Percentiles rank a stretch among this genome's conserved stretches.
phyloP scores from a whole-genome alignment of 2,329 filamentous ascomycete species.

The Pseudocercospora cruenta region DNA sequence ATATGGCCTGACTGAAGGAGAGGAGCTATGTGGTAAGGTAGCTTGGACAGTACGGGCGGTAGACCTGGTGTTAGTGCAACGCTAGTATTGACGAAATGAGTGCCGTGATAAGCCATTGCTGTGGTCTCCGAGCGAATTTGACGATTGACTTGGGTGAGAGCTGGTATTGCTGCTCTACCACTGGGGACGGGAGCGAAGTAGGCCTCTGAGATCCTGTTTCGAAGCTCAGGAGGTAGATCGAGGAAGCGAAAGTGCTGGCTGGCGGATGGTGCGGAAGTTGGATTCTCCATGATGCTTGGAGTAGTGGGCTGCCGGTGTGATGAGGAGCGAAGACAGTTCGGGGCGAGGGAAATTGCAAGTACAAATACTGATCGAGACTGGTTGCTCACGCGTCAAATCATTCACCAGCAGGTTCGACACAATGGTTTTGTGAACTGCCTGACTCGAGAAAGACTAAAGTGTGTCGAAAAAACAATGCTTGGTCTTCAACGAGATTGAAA shows the following conservation, averaged over 20 bases:
- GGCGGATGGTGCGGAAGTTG: not conserved
- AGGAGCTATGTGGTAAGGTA: not conserved
- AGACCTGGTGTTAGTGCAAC: not conserved
- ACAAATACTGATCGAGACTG: no score
- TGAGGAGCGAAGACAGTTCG: no score
- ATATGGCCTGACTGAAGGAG: not conserved
- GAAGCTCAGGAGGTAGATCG: not conserved
- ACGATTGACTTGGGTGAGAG: not conserved
- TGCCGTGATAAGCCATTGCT: not conserved
- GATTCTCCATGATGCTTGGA: no score
- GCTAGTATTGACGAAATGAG: not conserved
- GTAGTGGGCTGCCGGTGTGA: no score
- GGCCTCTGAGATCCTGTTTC: not conserved
- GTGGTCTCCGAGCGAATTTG: not conserved
- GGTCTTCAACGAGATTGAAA: no score
- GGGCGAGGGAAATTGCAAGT: no score
- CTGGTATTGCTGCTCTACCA: not conserved
- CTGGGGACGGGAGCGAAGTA: not conserved
- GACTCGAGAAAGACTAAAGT: no score
- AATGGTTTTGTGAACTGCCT: no score
- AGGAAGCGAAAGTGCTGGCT: not conserved
- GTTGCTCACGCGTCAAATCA: no score
- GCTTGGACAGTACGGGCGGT: not conserved
- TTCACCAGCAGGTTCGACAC: no score
- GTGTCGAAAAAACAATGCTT: no score